phyloP scores from a whole-genome alignment of 108 stramenopile genomes.

The Stephanodiscus minutulus region DNA sequence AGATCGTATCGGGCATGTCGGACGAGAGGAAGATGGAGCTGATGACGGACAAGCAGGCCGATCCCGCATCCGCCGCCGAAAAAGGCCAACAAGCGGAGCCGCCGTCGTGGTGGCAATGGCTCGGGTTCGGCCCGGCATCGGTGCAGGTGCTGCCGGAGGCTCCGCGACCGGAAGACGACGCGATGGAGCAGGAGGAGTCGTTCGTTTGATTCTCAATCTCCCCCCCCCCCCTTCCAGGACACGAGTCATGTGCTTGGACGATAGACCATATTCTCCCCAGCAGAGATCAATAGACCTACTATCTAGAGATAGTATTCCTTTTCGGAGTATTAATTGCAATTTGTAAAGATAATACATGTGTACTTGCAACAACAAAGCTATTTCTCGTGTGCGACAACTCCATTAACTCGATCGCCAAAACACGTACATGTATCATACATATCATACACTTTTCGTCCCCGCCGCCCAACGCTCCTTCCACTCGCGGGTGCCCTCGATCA shows the following conservation, averaged over 20 bases:
- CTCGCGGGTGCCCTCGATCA: conserved; percentile 42
- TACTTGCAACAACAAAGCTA: too few species aligned
- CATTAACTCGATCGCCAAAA: neutral
- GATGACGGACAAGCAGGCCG: neutral
- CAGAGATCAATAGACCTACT: too few species aligned
- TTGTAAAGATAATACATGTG: too few species aligned
- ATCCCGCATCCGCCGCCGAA: neutral
- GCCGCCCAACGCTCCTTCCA: conserved; percentile 47
- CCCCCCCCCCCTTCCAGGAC: too few species aligned
- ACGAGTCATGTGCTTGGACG: too few species aligned
- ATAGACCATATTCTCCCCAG: too few species aligned
- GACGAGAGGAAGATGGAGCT: neutral
- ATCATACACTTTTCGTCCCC: neutral
- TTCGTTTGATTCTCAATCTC: neutral
- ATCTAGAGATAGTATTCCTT: too few species aligned
- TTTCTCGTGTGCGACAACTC: too few species aligned
- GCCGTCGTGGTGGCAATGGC: neutral
- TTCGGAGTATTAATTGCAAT: too few species aligned
- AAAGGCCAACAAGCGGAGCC: neutral
- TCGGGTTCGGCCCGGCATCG: neutral
- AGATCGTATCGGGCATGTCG: neutral
- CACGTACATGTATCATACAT: neutral
- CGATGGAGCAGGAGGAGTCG: neutral
- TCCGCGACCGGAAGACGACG: neutral
- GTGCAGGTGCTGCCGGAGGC: neutral